Base-by-base conservation (phyloP, 202 grass and related monocot species). In the Bolboschoenoplectus hybrid region DNA sequence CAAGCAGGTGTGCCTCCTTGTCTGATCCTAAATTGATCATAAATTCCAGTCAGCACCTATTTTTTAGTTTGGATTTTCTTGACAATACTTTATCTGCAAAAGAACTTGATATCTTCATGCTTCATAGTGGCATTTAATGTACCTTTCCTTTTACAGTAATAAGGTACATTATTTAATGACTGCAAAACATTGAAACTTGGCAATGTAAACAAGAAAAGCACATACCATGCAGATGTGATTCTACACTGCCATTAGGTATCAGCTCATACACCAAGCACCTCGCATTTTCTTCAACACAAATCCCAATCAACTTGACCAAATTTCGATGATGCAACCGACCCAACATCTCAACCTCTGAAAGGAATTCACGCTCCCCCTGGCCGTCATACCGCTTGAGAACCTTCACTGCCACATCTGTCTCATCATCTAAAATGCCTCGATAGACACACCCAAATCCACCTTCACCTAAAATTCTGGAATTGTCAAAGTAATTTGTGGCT, bases 401-500 rank as follows among this genome's bases (percentile, higher is more conserved):
- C 89, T 99, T 99, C 35, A 99, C 93, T 0, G 97, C 97, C 85
- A 97, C 89, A 39, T 39, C 6, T 0, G 89, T 91, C 82, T 92
- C 93, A 84, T 97, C 91, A 83, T 93, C 97, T 67, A 99, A 91
- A 58, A 64, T 90, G 32, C 97, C 97, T 63, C 85, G 89, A 58
- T 99, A 99, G 47, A 99, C 97, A 82, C 89, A 91, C 69, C 97
- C 97, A 36, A 99, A 99, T 46, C 97, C 97, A 86, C 97, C 97
- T 86, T 99, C 97, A 46, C 97, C 97, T 82, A 99, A 89, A 79
- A 99, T 89, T 73, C 87, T 93, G 19, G 87, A 89, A 81, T 94
- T 85, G 85, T 93, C 71, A 81, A 99, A 97, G 46, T 84, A 68
- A 17, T 97, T 91, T 88, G 97, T 99, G 50, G 97, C 93, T 87